Conservation (phyloP, 352 stramenopile species). For the Globisporangium echinulatum region DNA sequence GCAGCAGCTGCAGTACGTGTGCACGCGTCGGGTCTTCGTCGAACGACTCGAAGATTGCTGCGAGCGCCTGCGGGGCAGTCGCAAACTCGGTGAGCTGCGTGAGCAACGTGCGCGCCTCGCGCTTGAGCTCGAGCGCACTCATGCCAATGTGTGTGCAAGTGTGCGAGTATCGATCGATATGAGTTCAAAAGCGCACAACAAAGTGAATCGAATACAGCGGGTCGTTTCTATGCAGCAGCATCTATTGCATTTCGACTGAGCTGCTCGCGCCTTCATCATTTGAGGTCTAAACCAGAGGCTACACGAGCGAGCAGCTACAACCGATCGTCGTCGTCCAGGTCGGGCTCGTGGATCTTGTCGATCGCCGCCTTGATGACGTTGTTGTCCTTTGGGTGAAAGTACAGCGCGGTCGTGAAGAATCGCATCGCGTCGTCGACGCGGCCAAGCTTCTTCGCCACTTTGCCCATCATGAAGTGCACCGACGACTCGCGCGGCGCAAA, state of each 20-base stretch:
- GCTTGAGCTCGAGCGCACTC: constrained; percentile 4
- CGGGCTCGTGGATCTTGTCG: constrained; percentile 83
- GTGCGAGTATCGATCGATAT: too few species aligned
- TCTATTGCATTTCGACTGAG: too few species aligned
- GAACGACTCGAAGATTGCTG: constrained; percentile 37
- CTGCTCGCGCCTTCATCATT: too few species aligned
- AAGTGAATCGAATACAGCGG: too few species aligned
- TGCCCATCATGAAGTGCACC: constrained; percentile 96
- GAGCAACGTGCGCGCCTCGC: constrained; percentile 34
- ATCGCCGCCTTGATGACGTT: constrained; percentile 96
- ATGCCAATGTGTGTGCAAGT: too few species aligned
- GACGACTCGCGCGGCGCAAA: constrained; percentile 93
- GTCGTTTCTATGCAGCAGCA: too few species aligned
- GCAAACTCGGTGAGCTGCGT: constrained; percentile 58
- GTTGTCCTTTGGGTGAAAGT: constrained; percentile 97
- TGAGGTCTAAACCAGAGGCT: too few species aligned
- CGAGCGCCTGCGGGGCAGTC: constrained; percentile 33
- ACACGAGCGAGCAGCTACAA: constrained; percentile 19
- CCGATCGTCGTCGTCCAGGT: constrained; percentile 45
- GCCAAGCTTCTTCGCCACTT: constrained; percentile 88
- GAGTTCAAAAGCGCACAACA: too few species aligned
- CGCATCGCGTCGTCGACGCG: constrained; percentile 91
- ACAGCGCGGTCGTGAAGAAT: constrained; percentile 94
- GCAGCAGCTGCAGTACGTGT: constrained; percentile 31
- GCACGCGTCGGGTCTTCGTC: constrained; percentile 13